phyloP scores from a whole-genome alignment of 257 asterid species.

The Solanum dulcamara region DNA sequence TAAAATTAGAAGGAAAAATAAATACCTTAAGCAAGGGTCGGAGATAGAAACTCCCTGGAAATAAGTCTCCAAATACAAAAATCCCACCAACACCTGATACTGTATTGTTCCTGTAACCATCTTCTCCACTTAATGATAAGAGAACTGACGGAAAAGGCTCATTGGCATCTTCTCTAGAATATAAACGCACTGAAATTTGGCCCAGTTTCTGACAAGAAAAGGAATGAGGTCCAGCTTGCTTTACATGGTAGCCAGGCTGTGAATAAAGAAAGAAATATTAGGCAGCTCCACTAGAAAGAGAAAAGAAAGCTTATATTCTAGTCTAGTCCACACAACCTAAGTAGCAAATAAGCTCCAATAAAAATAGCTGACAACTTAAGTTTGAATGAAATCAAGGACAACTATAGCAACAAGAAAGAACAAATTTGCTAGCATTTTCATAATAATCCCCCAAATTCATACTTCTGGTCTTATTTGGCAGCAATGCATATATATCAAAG shows the following conservation, averaged over 20 bases:
- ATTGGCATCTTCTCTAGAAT: conserved; percentile 47
- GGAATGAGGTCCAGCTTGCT: conserved; percentile 53
- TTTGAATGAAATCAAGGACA: not conserved
- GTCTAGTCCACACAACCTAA: not conserved
- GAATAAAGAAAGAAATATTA: conserved; percentile 15
- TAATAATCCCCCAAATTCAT: not conserved
- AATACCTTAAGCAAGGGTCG: conserved; percentile 92
- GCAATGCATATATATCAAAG: not conserved
- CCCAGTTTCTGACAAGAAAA: conserved; percentile 92
- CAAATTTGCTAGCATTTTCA: not conserved
- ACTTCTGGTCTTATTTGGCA: not conserved
- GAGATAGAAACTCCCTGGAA: conserved; percentile 94
- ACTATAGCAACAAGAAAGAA: not conserved
- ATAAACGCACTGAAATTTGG: conserved; percentile 59
- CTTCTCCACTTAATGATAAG: conserved; percentile 92
- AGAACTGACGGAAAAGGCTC: conserved; percentile 84
- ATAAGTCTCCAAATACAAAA: conserved; percentile 59
- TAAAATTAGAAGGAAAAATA: not conserved
- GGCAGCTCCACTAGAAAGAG: conserved; percentile 1
- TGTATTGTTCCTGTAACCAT: conserved; percentile 94
- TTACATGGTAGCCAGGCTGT: conserved; percentile 91
- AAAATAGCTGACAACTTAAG: not conserved
- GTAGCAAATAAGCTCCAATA: not conserved
- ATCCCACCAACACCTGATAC: conserved; percentile 75
- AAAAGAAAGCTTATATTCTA: not conserved